Evolutionary conservation across 2,329 filamentous ascomycete genomes (phyloP).

Genomic region (Penicillium palitans): DNA sequence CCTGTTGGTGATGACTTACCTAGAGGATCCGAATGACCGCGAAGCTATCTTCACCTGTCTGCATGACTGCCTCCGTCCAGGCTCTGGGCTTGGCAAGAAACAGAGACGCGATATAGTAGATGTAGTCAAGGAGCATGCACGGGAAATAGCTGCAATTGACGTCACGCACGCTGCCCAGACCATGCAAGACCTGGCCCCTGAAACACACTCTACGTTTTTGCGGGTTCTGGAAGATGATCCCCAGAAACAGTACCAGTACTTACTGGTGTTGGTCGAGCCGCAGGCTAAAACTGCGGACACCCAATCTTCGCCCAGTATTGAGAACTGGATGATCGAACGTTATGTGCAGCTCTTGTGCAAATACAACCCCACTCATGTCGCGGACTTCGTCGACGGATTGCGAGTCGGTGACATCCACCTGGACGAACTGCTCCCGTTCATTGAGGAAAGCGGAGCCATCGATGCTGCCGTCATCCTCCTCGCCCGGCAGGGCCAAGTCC

Average conservation of each 20-base stretch:
- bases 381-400: slow-evolving; percentile 75
- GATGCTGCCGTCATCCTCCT: slow-evolving; percentile 92
- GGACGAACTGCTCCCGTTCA: slow-evolving; percentile 76
- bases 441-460: slow-evolving; percentile 86
- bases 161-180: slow-evolving; percentile 64
- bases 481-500: slow-evolving; percentile 80
- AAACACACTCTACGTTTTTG: slow-evolving; percentile 67
- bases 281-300: slow-evolving; percentile 40
- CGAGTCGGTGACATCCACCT: slow-evolving; percentile 77
- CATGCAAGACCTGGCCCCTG: slow-evolving; percentile 61
- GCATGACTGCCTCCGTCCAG: slow-evolving; percentile 68
- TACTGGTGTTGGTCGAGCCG: slow-evolving; percentile 73
- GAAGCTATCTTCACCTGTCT: slow-evolving; percentile 78
- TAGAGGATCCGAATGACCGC: slow-evolving; percentile 79
- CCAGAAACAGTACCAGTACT: slow-evolving; percentile 71
- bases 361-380: slow-evolving; percentile 78
- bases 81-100: slow-evolving; percentile 63
- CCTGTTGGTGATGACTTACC: slow-evolving; percentile 74
- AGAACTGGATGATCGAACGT: slow-evolving; percentile 69
- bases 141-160: slow-evolving; percentile 67
- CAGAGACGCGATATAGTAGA: slow-evolving; percentile 71
- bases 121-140: slow-evolving; percentile 66
- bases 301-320: slow-evolving; percentile 35
- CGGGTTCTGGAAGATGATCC: slow-evolving; percentile 61
- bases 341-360: slow-evolving; percentile 91